Base-by-base conservation (phyloP, 2,329 filamentous ascomycete species). In the Fusarium sp. region DNA sequence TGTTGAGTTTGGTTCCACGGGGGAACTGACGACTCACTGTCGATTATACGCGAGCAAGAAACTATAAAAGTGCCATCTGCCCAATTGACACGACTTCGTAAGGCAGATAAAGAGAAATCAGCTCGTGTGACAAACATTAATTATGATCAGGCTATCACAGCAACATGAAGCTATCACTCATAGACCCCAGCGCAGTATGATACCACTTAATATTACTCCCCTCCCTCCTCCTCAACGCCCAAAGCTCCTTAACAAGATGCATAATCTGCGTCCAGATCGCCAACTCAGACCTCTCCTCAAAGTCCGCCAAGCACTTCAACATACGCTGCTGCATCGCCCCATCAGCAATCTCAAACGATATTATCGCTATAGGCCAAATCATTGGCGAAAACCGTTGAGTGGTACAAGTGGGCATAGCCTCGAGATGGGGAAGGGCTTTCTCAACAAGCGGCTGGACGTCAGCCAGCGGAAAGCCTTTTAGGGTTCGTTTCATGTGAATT, bases 401-500 rank as follows among this genome's bases (percentile, higher is more conserved):
- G 7, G 73, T 75, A 12, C 57, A 41, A 1, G 29, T 24, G 13
- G 57, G 57, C 6, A 75, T 14, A 30, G 71, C 67, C 47, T 75
- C 73, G 4, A 75, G 46, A 25, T 75, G 73, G 3, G 63, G 57
- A 6, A 75, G 49, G 2, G 73, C 67, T 37, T 75, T 74, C 53
- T 74, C 71, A 42, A 75, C 58, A 13, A 75, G 58, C 3, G 71
- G 61, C 32, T 75, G 73, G 9, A 75, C 73, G 1, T 74, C 67
- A 22, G 61, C 57, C 18, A 75, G 52, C 1, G 73, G 61, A 10
- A 64, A 45, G 12, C 61, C 71, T 13, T 75, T 75, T 18, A 75
- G 20, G 7, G 70, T 74, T 22, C 73, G 73, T 24, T 75, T 75
- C 73, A 75, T 73, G 16, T 75, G 71, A 13, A 75, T 65, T 18